Evolutionary conservation across 2,329 filamentous ascomycete genomes (phyloP).

Genomic region (Pyrenophora teres): DNA sequence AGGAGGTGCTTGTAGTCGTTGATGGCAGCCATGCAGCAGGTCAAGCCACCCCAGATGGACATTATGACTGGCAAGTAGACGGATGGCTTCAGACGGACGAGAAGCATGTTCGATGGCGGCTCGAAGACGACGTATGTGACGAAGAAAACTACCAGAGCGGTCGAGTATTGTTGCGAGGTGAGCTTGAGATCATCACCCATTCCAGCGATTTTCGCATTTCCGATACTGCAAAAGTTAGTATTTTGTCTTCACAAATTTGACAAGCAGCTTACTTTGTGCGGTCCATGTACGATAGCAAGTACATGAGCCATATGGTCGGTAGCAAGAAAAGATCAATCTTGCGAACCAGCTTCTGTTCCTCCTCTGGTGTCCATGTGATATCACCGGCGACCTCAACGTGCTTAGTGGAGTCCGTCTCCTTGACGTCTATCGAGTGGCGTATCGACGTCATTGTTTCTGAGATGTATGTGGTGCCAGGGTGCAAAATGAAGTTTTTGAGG

Average conservation of each 20-base stretch:
- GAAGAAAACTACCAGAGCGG: slow-evolving; percentile 61
- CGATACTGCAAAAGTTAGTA: slow-evolving; percentile 37
- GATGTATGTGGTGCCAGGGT: slow-evolving; percentile 2
- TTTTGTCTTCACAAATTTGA: not conserved
- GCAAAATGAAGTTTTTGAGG: not conserved
- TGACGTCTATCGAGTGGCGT: slow-evolving; percentile 26
- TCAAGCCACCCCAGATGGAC: slow-evolving; percentile 58
- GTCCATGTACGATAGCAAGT: slow-evolving; percentile 56
- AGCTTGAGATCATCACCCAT: slow-evolving; percentile 56
- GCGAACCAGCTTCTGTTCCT: slow-evolving; percentile 54
- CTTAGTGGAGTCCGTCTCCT: slow-evolving; percentile 47
- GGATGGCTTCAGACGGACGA: slow-evolving; percentile 56
- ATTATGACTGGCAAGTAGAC: slow-evolving; percentile 58
- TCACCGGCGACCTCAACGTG: slow-evolving; percentile 52
- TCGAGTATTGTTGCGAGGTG: slow-evolving; percentile 56
- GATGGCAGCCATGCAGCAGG: slow-evolving; percentile 58
- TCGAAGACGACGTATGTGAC: slow-evolving; percentile 58
- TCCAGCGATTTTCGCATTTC: slow-evolving; percentile 58
- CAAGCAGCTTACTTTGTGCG: slow-evolving; percentile 40
- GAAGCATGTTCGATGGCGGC: slow-evolving; percentile 60
- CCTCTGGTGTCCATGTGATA: slow-evolving; percentile 54
- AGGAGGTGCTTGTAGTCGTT: slow-evolving; percentile 56
- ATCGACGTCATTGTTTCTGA: slow-evolving; percentile 29
- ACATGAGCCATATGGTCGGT: slow-evolving; percentile 58
- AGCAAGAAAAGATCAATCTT: slow-evolving; percentile 56